Evolutionary conservation across 305 asterid species (phyloP), one percentile per base, ranked within the genome.

Genomic region (Fraxinus sp.): DNA sequence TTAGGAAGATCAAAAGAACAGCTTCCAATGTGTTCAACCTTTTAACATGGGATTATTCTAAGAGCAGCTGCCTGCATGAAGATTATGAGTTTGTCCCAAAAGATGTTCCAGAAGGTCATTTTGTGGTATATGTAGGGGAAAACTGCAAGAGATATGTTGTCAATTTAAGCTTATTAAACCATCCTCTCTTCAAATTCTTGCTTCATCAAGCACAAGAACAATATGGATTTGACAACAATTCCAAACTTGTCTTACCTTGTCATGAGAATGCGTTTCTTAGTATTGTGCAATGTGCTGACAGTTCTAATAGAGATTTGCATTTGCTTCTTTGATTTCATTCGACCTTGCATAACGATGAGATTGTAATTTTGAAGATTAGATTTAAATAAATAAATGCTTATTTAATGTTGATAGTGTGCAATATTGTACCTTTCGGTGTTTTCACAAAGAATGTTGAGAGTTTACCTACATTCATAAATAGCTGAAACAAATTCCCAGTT

Each of bases 71-170:
- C 73, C 35, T 64, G n/a, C 7, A 10, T 16, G 73, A 64, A 64
- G 73, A 64, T 22, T 64, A 26, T 64, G 73, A 64, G 73, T 22
- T 26, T 9, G 73, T 24, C 6, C 73, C 73, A 64, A 26, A 26
- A 24, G 73, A 64, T 64, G 73, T 64, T 64, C 73, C 73, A 64
- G 16, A 64, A 64, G 73, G 73, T 9, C 73, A 64, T 64, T 64
- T 64, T 24, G 73, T 64, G 73, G 73, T 64, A 10, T 64, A 64
- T 64, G 73, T 64, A 64, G 73, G 73, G 0, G 73, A 64, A 10
- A 64, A 26, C 9, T 64, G 16, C 73, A 64, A 64, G 35, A 64
- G 73, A 64, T 64, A 24, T 64, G 35, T 64, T 24, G 73, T 64
- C 35, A 9, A 10, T 64, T 64, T 64, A 64, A 16, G 13, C 35